Evolutionary conservation across 2,329 filamentous ascomycete genomes (phyloP), one percentile per base, ranked within the genome.

Genomic region (Pseudocercospora pini-densiflorae): DNA sequence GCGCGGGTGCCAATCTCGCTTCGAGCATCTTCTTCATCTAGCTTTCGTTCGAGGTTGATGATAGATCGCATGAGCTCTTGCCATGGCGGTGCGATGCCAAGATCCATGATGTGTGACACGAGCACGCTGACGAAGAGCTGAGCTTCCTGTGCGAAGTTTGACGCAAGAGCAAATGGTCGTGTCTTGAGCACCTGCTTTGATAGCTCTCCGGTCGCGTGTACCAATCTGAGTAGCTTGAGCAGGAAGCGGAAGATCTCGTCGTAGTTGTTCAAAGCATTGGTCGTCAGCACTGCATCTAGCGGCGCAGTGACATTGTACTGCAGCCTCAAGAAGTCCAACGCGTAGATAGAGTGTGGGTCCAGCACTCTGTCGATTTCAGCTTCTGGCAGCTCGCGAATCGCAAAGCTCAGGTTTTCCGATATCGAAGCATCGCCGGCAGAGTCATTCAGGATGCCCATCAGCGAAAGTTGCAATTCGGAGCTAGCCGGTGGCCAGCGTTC

Each of bases 261-360:
- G 74, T 97, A 98, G 72, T 93, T 93, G 62, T 88, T 82, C 10
- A 98, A 80, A 1, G 90, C 86, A 0, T 84, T 77, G 0, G 88
- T 83, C 0, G 92, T 93, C 49, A 99, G 89, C 68, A 98, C 85
- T 0, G 89, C 83, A 47, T 89, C 84, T 0, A 98, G 82, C 0
- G 92, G 88, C 0, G 86, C 78, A 0, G 93, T 90, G 0, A 93
- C 85, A 47, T 90, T 91, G 79, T 97, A 98, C 54, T 93, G 91
- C 7, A 99, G 82, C 1, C 92, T 88, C 16, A 99, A 83, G 74
- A 99, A 98, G 78, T 98, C 95, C n/a, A 98, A 84, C 0, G 95
- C 95, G 75, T 94, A 89, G 19, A 98, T 85, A 0, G 90, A 91
- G 75, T 92, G 87, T 0, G 93, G 89, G 73, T 98, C 88, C 84